Base-by-base conservation (phyloP, 2,329 filamentous ascomycete genomes). In the Talaromyces sp. region DNA sequence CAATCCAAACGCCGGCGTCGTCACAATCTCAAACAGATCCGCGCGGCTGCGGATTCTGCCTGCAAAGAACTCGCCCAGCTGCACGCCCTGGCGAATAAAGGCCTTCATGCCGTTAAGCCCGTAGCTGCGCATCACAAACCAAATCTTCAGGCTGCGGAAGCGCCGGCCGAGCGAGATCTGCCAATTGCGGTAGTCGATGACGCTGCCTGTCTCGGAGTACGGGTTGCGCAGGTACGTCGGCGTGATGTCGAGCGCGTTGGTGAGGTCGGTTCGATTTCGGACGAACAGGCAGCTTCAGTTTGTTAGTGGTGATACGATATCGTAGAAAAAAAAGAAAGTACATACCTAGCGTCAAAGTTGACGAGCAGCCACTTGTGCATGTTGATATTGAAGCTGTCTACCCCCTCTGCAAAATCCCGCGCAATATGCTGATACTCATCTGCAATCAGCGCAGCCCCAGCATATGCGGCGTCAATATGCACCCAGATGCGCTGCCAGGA, bases 361-460 rank as follows among this genome's bases (percentile, higher is more conserved):
- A 91, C 92, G 19, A 97, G 85, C 54, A 97, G 82, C 93, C 93
- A 97, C 79, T 97, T 97, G 82, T 97, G 92, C 84, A 96, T 89
- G 80, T 97, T 97, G 79, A 93, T 86, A 76, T 96, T 88, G 82
- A 96, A 96, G 65, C 88, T 92, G 79, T 96, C 90, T 71, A 96
- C 92, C 24, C 80, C 77, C 1, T 80, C 77, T 0, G 70, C 70
- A 56, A 93, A 81, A 9, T 85, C 77, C 24, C 79, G 70, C 1
- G 87, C 81, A 55, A 91, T 81, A 65, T 88, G 81, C 64, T 91
- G 89, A 75, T 90, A 89, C 73, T 96, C 91, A 2, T 91, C 88
- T 24, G 89, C 87, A 3, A 96, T 79, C 3, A 97, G 84, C 0
- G 92, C 90, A 0, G 91, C 87, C 2, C 93, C 93, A 0, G 93